Evolutionary conservation across 805 yeast genomes (phyloP), one percentile per base, ranked within the genome.

Genomic region (Candida endomychidarum): DNA sequence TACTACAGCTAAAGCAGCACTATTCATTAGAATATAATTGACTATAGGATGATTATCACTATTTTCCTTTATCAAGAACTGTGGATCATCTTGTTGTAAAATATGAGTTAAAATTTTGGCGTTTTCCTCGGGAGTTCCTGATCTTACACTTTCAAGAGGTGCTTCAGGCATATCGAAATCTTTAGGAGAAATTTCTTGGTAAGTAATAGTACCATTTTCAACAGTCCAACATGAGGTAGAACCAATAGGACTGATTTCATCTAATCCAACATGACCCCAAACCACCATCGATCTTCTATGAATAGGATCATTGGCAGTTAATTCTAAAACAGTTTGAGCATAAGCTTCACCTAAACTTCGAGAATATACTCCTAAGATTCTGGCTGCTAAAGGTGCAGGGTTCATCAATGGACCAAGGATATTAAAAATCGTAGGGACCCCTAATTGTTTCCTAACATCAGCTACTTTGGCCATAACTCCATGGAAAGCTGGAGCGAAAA

Each of bases 401-500:
- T 93, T 95, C 47, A 93, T 69, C 45, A 93, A 65, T 1, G 99
- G 99, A 0, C 99, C 99, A 43, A 93, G 65, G 9, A 93, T 81
- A 61, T 93, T 93, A 74, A 93, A 93, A 17, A 93, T 86, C 1
- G 98, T 84, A 2, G 98, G 98, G 8, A 91, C 76, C 0, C 96
- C 96, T 42, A 93, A 61, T 19, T 78, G 69, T 31, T 83, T 75
- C 53, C 99, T 74, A n/a, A 93, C 64, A 14, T 74, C 70, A 1
- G 90, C 95, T 7, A 91, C 93, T 39, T 74, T 72, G 29, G 79
- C 86, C 95, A 93, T 86, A 4, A 91, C 95, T 9, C 85, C 84
- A 60, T 93, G 98, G 72, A 90, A 93, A 32, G 88, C 81, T 4
- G 98, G 98, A 1, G 99, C 99, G 57, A 86, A 84, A 16, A 93